These are phyloP conservation scores for Astrocystis sublimbata DNA, from an alignment of 495 filamentous ascomycete species.

Conservation along the genomic window DNA sequence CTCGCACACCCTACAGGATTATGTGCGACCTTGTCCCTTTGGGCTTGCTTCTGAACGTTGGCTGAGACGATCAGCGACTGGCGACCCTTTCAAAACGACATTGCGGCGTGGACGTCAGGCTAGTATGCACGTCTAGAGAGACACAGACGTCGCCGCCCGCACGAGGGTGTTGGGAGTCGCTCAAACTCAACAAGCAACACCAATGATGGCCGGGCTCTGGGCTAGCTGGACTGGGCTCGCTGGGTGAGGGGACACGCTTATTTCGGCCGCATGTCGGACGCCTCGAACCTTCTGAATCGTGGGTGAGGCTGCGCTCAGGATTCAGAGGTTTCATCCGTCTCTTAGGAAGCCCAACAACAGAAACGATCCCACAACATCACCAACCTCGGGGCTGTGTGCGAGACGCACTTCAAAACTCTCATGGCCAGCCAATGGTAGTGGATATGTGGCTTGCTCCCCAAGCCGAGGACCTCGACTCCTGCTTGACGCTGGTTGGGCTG, in stretches of 20 bases:
- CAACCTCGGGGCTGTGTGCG: neutral
- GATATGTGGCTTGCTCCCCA: neutral
- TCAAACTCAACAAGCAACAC: neutral
- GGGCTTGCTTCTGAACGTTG: neutral
- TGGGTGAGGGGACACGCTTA: neutral
- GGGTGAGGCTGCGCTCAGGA: neutral
- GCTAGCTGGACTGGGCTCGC: neutral
- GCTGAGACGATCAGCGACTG: neutral
- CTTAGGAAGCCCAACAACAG: neutral
- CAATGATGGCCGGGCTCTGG: neutral
- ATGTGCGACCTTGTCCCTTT: neutral
- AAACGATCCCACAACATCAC: neutral
- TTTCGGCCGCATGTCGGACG: neutral
- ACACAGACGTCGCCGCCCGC: neutral
- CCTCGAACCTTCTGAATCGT: neutral
- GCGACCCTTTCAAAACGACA: neutral
- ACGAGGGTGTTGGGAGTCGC: neutral
- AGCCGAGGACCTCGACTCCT: neutral
- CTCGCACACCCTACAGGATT: neutral
- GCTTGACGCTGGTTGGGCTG: neutral
- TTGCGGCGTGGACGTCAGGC: neutral
- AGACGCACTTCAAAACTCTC: neutral
- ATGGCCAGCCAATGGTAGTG: neutral
- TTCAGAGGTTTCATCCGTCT: neutral
- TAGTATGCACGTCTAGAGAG: neutral